Evolutionary conservation across 2,329 filamentous ascomycete genomes (phyloP), one percentile per base, ranked within the genome.

Genomic region (Myriangium duriaei): DNA sequence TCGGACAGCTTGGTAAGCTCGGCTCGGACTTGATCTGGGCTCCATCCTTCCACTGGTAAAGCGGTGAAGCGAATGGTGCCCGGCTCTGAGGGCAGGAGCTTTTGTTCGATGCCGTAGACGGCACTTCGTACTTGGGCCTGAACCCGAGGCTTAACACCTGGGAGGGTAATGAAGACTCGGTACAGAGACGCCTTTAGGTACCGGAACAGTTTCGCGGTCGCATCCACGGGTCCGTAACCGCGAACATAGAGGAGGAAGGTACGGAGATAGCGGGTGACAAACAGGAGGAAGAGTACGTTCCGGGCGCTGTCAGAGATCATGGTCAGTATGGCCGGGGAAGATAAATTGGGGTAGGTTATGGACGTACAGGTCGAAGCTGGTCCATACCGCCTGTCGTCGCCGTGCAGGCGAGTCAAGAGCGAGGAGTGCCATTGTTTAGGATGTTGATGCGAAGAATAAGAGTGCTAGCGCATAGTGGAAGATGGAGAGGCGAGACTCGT

Each of bases 201-300:
- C 45, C 68, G 65, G 65, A 91, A 95, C 45, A 82, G 62, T 59
- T 88, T 78, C 52, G 74, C 66, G 43, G 85, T 53, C 42, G 83
- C 82, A 46, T 88, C 88, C 54, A 93, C 62, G 51, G 91, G 59
- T 47, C 91, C 91, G 56, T 91, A 85, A 49, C 91, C 91, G 53
- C 82, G 84, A 49, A 96, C 71, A 55, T 91, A 83, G 64, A 85
- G 81, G 57, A 84, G 80, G 17, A 74, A 72, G 53, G 81, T 82
- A 47, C 85, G 82, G 19, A 80, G 74, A 69, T 86, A 81, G 55
- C 87, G 80, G 33, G 93, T 66, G 43, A 95, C 58, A 63, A 96
- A 95, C 50, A 93, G 72, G 54, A 87, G 69, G 60, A 96, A 93
- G 51, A 96, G 67, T 42, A 95, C 67, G 57, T 95, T 93, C 39